Conservation (phyloP, 2,329 filamentous ascomycete genomes). For the Incumbomyces delicatus region DNA sequence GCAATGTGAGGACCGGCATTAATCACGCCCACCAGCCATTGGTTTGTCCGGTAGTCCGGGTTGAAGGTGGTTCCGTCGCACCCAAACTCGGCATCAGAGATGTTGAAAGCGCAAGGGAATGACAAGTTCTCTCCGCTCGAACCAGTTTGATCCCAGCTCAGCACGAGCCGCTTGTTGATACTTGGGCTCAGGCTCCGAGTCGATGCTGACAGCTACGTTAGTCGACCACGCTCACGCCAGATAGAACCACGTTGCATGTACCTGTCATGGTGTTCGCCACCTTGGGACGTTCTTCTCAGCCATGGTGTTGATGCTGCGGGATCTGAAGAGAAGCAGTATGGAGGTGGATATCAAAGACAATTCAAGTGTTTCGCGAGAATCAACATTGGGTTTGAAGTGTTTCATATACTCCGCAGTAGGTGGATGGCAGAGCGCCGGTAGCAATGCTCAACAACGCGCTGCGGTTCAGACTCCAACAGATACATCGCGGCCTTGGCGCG, state of each 20-base stretch:
- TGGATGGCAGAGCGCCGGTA: no score
- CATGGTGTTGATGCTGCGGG: neutral
- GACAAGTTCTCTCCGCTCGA: slow-evolving; percentile 45
- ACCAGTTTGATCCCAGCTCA: slow-evolving; percentile 43
- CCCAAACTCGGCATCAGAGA: slow-evolving; percentile 25
- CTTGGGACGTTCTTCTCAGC: neutral
- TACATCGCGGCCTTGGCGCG: no score
- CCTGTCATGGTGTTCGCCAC: neutral
- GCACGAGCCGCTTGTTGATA: neutral
- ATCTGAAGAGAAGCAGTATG: no score
- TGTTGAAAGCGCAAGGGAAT: slow-evolving; percentile 39
- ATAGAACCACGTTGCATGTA: neutral
- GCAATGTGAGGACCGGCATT: slow-evolving; percentile 47
- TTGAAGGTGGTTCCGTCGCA: slow-evolving; percentile 15
- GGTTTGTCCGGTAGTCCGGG: slow-evolving; percentile 34
- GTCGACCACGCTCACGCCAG: no score
- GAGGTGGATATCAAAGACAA: no score
- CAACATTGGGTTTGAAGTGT: no score
- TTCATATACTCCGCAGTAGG: no score
- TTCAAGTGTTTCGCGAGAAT: no score
- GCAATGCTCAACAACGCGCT: no score
- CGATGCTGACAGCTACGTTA: neutral
- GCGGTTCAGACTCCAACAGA: no score
- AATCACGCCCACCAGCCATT: slow-evolving; percentile 52
- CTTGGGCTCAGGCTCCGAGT: neutral